These are phyloP conservation scores for Torulaspora franciscae DNA, from an alignment of 805 yeast genomes.

Conservation along the genomic window DNA sequence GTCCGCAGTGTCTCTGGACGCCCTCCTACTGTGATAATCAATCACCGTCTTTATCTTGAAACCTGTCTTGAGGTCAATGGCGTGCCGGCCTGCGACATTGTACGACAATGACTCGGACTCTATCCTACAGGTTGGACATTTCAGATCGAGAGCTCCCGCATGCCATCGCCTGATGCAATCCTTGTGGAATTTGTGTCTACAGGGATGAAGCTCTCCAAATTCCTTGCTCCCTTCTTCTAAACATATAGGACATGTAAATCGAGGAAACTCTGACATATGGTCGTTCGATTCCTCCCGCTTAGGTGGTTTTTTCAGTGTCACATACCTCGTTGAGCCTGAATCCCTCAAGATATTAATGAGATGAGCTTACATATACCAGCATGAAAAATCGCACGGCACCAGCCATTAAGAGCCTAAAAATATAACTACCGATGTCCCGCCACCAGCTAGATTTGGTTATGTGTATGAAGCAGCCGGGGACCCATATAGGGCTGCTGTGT, in stretches of 20 bases:
- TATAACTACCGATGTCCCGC: slow-evolving; percentile 56
- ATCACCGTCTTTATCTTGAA: slow-evolving; percentile 13
- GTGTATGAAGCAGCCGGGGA: slow-evolving; percentile 84
- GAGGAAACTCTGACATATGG: slow-evolving; percentile 1
- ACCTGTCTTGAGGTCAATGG: slow-evolving; percentile 16
- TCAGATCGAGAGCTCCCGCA: slow-evolving; percentile 19
- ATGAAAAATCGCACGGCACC: background rate
- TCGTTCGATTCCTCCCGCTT: slow-evolving; percentile 15
- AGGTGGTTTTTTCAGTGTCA: slow-evolving; percentile 1
- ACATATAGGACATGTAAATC: slow-evolving; percentile 54
- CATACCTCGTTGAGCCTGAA: background rate
- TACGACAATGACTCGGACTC: slow-evolving; percentile 12
- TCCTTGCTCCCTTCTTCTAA: slow-evolving; percentile 37
- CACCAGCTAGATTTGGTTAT: slow-evolving; percentile 81
- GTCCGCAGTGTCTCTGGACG: background rate
- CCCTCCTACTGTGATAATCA: slow-evolving; percentile 10
- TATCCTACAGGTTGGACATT: slow-evolving; percentile 32
- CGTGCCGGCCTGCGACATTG: slow-evolving; percentile 4
- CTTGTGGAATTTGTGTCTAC: slow-evolving; percentile 54
- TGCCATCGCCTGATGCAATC: slow-evolving; percentile 56
- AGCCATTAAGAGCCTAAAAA: background rate
- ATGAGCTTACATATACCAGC: background rate
- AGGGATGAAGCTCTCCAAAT: slow-evolving; percentile 38
- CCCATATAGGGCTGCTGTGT: slow-evolving; percentile 64
- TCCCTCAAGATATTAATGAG: background rate